Conservation (phyloP, 306 rosid species). For the Ormosia semicastrata region DNA sequence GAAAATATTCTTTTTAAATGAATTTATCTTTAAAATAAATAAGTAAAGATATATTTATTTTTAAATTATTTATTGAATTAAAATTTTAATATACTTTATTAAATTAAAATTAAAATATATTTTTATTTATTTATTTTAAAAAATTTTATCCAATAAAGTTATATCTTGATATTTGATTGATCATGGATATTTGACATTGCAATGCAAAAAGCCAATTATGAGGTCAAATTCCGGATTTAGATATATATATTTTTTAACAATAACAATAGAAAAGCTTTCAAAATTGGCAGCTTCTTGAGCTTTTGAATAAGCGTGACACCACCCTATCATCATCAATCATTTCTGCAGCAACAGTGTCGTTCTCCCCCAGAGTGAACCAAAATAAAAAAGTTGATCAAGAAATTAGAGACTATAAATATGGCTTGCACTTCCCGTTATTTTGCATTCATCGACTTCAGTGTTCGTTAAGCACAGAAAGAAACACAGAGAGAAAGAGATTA, state of each 20-base stretch:
- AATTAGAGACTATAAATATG: slow-evolving; percentile 31
- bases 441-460: slow-evolving; percentile 19
- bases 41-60: too few relatives aligned
- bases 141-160: too few relatives aligned
- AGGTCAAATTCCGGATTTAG: too few relatives aligned
- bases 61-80: too few relatives aligned
- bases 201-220: not conserved
- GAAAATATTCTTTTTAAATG: too few relatives aligned
- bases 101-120: too few relatives aligned
- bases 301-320: slow-evolving; percentile 46
- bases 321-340: slow-evolving; percentile 46
- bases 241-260: too few relatives aligned
- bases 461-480: not conserved
- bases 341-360: not conserved
- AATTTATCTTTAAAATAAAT: too few relatives aligned
- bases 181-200: not conserved
- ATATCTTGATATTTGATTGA: not conserved
- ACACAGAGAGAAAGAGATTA: not conserved
- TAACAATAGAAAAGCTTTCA: too few relatives aligned
- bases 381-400: not conserved
- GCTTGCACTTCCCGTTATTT: not conserved
- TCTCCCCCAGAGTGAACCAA: not conserved
- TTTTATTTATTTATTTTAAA: too few relatives aligned
- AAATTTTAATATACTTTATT: too few relatives aligned
- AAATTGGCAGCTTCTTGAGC: too few relatives aligned